These are phyloP conservation scores for Botryotinia calthae DNA, from an alignment of 2,329 filamentous ascomycete species.

Conservation along the genomic window DNA sequence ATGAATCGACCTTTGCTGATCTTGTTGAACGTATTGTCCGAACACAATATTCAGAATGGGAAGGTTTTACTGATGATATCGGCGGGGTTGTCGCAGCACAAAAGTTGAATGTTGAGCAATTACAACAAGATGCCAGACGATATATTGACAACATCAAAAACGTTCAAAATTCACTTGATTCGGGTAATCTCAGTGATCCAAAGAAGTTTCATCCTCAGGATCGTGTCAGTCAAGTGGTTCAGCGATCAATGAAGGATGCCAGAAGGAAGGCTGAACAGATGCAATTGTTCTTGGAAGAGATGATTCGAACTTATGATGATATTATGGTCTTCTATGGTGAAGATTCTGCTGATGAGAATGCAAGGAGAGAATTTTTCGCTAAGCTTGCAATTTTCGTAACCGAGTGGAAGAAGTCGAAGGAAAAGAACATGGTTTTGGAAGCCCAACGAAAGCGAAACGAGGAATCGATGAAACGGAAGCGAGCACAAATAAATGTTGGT, in stretches of 20 bases:
- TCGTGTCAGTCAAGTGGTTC: constrained; percentile 85
- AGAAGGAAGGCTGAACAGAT: constrained; percentile 94
- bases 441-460: constrained; percentile 83
- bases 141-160: constrained; percentile 96
- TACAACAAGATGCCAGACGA: constrained; percentile 80
- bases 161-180: constrained; percentile 86
- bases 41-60: constrained; percentile 95
- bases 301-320: constrained; percentile 86
- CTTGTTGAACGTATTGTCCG: constrained; percentile 94
- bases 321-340: constrained; percentile 97
- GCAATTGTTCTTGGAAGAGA: constrained; percentile 89
- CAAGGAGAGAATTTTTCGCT: constrained; percentile 90
- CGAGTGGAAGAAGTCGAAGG: constrained; percentile 94
- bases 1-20: constrained; percentile 93
- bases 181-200: constrained; percentile 89
- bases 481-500: constrained; percentile 60
- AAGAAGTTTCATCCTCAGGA: constrained; percentile 99
- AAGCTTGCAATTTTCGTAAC: constrained; percentile 87
- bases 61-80: constrained; percentile 84
- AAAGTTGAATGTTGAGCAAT: constrained; percentile 92
- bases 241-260: constrained; percentile 94
- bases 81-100: constrained; percentile 71
- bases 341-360: constrained; percentile 85
- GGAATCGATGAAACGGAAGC: constrained; percentile 86
- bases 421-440: constrained; percentile 85